A percentile compares a stretch with the other conserved stretches of the same genome.
phyloP scores from a whole-genome alignment of 768 basidiomycete genomes.

The Auricularia cornea region DNA sequence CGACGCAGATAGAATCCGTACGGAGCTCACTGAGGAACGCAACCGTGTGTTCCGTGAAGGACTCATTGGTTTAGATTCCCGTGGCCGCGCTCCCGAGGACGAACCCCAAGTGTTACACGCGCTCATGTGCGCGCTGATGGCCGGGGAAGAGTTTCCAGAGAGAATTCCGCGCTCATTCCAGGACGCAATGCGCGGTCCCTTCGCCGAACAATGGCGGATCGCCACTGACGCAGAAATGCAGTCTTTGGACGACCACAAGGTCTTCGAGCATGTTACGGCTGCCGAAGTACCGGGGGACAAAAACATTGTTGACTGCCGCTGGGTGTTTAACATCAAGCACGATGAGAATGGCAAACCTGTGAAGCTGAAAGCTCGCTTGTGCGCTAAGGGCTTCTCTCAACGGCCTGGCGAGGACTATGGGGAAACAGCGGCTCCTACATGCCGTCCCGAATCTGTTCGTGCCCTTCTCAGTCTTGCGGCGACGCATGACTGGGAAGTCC shows the following conservation, averaged over 20 bases:
- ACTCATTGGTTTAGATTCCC: too few relatives aligned
- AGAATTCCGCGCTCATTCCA: background rate
- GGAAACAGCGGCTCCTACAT: background rate
- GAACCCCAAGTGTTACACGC: background rate
- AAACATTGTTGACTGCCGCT: background rate
- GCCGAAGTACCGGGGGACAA: background rate
- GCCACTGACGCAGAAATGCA: background rate
- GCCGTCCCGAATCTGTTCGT: background rate
- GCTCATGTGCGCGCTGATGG: background rate
- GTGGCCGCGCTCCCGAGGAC: too few relatives aligned
- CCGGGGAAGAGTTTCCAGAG: background rate
- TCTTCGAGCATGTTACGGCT: background rate
- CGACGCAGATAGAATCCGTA: too few relatives aligned
- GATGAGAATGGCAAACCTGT: background rate
- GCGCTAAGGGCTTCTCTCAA: background rate
- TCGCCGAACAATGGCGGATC: background rate
- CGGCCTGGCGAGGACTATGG: background rate
- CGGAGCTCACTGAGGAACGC: too few relatives aligned
- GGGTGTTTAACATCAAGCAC: background rate
- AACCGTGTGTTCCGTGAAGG: too few relatives aligned
- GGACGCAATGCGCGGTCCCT: background rate
- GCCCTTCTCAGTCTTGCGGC: background rate
- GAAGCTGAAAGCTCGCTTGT: background rate
- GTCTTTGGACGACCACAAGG: background rate
- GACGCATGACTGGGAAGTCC: too few relatives aligned